Base-by-base conservation (phyloP, 1,139 yeast genomes). In the Nakaseomyces kungkrabaensis region DNA sequence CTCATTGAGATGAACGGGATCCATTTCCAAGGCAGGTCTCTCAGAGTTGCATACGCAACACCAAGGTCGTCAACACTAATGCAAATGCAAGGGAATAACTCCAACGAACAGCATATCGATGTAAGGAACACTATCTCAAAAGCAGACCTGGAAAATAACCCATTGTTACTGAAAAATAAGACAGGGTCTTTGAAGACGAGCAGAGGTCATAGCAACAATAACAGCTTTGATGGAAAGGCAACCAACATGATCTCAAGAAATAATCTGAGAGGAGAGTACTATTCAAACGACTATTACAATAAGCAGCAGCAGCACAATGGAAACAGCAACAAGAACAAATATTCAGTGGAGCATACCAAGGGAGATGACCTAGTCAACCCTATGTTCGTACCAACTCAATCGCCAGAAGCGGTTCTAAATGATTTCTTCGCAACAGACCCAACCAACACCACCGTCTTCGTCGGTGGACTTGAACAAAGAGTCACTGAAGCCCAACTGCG, bases 381-480 rank as follows among this genome's bases (percentile, higher is more conserved):
- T 43, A 6, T 13, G 25, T 8, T 36, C 46, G 38, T 11, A 43
- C 24, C 25, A 45, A 26, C 22, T 50, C 44, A 41, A 13, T 10
- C 25, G 22, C 25, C 32, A 6, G 45, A 41, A 11, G 4, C 44
- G 10, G 9, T 29, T 24, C 5, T 41, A 9, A 41, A 41, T 24
- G 44, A 47, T 43, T 40, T 24, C 32, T 47, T 22, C n/a, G 42
- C 38, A 62, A 74, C 83, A 41, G 95, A 88, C 61, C 89, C 90
- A 22, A 81, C 77, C 62, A 89, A 88, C 65, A 87, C 96, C 10
- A 89, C 97, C 0, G 96, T 89, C n/a, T 89, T 89, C 66, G 92
- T 89, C 25, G 97, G 97, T 27, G 97, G 97, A 0, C 70, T 89
- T 46, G 81, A 92, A 7, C 73, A 82, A 24, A 81, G 82, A 48